Conservation (phyloP, 331 rosid genomes). For the Dryas integrifolia region DNA sequence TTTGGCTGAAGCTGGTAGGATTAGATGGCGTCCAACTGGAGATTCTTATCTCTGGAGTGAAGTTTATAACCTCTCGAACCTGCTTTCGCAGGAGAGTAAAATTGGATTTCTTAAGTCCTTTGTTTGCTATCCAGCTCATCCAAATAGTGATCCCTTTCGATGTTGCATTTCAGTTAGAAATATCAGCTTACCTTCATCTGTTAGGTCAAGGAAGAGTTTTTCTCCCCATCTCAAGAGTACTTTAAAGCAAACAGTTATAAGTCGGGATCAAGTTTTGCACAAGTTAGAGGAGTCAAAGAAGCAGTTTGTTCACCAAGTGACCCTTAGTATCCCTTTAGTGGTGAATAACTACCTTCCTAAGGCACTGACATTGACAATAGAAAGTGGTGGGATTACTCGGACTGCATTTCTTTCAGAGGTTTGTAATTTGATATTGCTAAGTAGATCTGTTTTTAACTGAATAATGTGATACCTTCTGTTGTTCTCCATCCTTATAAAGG, state of each 20-base stretch:
- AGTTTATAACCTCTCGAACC: constrained; percentile 73
- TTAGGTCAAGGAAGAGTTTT: constrained; percentile 39
- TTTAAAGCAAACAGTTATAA: constrained; percentile 20
- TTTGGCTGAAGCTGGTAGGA: constrained; percentile 88
- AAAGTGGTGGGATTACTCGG: constrained; percentile 71
- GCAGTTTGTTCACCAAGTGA: constrained; percentile 64
- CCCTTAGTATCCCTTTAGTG: constrained; percentile 67
- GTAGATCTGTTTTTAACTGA: background rate
- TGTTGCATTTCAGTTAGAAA: constrained; percentile 76
- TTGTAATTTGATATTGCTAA: constrained; percentile 36
- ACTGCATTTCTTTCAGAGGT: constrained; percentile 74
- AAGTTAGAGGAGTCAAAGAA: constrained; percentile 45
- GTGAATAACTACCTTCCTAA: constrained; percentile 77
- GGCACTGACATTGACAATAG: constrained; percentile 58
- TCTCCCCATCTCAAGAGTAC: constrained; percentile 22
- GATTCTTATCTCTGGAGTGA: constrained; percentile 91
- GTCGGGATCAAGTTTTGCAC: constrained; percentile 15
- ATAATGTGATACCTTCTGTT: constrained; percentile 12
- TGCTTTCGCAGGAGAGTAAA: constrained; percentile 62
- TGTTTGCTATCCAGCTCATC: constrained; percentile 90
- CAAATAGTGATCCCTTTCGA: constrained; percentile 80
- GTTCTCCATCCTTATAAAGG: constrained; percentile 4
- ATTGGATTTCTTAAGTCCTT: constrained; percentile 73
- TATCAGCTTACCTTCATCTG: constrained; percentile 54
- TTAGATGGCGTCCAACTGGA: constrained; percentile 94